phyloP scores from a whole-genome alignment of 2,329 filamentous ascomycete genomes.

The Nothophaeocryptopus gaeumannii region DNA sequence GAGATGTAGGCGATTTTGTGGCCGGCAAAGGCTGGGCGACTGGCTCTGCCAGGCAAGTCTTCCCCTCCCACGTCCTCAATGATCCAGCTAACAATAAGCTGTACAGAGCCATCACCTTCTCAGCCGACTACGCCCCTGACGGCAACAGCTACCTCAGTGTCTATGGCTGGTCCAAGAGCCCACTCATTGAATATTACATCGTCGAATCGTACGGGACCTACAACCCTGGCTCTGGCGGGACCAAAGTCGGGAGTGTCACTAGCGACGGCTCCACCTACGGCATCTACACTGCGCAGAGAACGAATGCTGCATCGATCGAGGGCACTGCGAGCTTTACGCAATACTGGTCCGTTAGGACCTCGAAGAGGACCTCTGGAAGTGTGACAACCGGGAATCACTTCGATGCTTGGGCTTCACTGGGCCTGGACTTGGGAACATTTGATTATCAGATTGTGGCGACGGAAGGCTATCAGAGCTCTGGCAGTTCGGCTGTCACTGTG shows the following conservation, averaged over 20 bases:
- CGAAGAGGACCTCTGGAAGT: constrained; percentile 51
- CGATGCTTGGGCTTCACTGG: constrained; percentile 45
- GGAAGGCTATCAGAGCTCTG: constrained; percentile 15
- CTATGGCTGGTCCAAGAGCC: constrained; percentile 56
- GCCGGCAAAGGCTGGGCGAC: constrained; percentile 56
- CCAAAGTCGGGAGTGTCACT: constrained; percentile 50
- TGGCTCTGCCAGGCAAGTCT: constrained; percentile 9
- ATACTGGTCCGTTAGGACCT: constrained; percentile 53
- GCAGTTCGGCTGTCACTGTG: constrained; percentile 13
- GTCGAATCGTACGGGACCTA: constrained; percentile 54
- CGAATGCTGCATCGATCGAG: constrained; percentile 47
- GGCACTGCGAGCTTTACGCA: constrained; percentile 53
- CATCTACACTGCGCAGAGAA: constrained; percentile 50
- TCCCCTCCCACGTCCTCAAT: too few species aligned
- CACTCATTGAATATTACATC: constrained; percentile 54
- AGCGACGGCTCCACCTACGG: constrained; percentile 54
- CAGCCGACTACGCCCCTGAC: constrained; percentile 15
- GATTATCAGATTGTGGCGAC: constrained; percentile 19
- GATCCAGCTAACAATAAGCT: not conserved
- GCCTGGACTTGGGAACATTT: constrained; percentile 10
- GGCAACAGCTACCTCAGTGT: constrained; percentile 53
- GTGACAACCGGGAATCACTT: constrained; percentile 54
- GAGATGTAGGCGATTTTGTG: constrained; percentile 52
- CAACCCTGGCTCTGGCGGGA: constrained; percentile 44
- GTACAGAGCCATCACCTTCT: constrained; percentile 24